These are phyloP conservation scores for Pichia kluyveri DNA, from an alignment of 805 yeast genomes.

Conservation along the genomic window DNA sequence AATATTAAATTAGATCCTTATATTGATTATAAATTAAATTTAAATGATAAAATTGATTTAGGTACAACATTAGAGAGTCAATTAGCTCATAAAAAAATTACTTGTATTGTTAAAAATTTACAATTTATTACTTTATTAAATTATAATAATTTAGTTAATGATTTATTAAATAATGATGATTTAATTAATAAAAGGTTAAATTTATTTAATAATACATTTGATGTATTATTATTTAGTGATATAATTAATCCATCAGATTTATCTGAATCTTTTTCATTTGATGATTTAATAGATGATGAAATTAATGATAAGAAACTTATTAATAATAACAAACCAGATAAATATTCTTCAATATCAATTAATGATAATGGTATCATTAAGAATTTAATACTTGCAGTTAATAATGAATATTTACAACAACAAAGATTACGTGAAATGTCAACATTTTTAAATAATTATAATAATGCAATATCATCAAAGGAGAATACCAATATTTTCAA, in stretches of 20 bases:
- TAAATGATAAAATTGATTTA: constrained; percentile 84
- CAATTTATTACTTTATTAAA: constrained; percentile 40
- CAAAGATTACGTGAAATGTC: constrained; percentile 46
- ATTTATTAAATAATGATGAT: constrained; percentile 20
- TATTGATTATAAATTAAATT: constrained; percentile 52
- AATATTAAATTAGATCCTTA: constrained; percentile 58
- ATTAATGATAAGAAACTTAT: constrained; percentile 11
- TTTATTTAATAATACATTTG: constrained; percentile 26
- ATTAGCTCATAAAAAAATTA: constrained; percentile 73
- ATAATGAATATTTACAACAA: constrained; percentile 51
- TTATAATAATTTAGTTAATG: constrained; percentile 18
- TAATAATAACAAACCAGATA: too few relatives aligned
- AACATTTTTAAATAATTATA: constrained; percentile 44
- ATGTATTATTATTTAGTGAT: constrained; percentile 30
- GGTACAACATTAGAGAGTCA: constrained; percentile 80
- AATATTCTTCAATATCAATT: not conserved
- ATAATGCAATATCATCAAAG: constrained; percentile 11
- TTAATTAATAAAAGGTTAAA: constrained; percentile 21
- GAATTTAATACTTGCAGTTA: constrained; percentile 43
- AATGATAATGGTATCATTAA: constrained; percentile 48
- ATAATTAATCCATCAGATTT: constrained; percentile 16
- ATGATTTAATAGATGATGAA: constrained; percentile 17
- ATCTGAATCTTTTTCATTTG: not conserved
- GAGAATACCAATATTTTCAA: constrained; percentile 1
- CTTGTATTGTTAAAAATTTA: constrained; percentile 73